Evolutionary conservation across 164 flowering plant genomes (phyloP).

Genomic region (Aristolochia californica): DNA sequence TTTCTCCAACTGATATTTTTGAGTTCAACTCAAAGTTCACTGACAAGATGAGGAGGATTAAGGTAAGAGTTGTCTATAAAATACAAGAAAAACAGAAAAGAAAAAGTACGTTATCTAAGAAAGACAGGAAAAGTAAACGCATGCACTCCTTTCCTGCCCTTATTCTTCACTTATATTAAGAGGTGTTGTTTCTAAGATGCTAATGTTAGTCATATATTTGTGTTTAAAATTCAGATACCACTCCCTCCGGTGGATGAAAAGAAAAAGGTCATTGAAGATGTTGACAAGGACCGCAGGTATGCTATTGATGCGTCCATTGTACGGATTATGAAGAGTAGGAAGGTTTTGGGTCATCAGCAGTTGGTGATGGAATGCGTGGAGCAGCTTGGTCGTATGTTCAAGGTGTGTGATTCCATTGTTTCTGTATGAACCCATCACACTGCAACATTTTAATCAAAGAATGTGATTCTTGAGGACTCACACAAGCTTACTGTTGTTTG

Average conservation of each 20-base stretch:
- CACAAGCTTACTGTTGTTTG: background rate
- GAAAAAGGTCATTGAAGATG: conserved; percentile 86
- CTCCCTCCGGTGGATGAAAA: conserved; percentile 83
- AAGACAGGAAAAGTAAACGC: too few relatives aligned
- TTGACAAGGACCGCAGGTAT: conserved; percentile 84
- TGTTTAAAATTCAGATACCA: conserved; percentile 44
- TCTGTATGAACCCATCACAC: background rate
- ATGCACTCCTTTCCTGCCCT: too few relatives aligned
- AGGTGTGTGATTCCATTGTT: conserved; percentile 27
- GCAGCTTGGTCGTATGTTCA: conserved; percentile 86
- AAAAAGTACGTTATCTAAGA: too few relatives aligned
- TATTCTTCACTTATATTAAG: too few relatives aligned
- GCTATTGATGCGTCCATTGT: conserved; percentile 95
- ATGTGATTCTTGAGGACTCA: background rate
- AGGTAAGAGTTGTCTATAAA: conserved; percentile 29
- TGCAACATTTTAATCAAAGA: background rate
- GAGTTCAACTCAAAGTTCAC: conserved; percentile 83
- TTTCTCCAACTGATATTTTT: conserved; percentile 58
- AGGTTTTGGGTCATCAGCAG: conserved; percentile 80
- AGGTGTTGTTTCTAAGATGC: too few relatives aligned
- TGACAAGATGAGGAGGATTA: conserved; percentile 85
- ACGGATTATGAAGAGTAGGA: conserved; percentile 90
- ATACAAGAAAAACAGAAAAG: too few relatives aligned
- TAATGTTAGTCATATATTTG: background rate
- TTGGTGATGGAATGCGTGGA: conserved; percentile 86